Conservation (phyloP, 495 filamentous ascomycete genomes). For the Melanomma pulvis-pyrius region DNA sequence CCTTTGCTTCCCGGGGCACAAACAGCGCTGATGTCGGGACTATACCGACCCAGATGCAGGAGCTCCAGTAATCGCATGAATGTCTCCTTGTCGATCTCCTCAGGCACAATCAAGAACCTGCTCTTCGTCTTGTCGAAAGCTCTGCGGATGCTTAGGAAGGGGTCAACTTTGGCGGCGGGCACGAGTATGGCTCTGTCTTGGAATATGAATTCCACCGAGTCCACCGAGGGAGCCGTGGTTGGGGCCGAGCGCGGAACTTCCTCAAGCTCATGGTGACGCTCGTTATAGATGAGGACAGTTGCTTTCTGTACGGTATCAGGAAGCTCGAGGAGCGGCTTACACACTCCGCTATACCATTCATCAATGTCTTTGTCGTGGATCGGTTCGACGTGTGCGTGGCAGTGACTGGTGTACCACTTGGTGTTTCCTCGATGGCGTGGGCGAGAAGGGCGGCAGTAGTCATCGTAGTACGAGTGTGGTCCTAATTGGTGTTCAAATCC, state of each 20-base stretch:
- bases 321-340: conserved; percentile 24
- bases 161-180: conserved; percentile 10
- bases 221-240: neutral
- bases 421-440: neutral
- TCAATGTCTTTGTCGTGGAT: conserved; percentile 19
- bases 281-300: conserved; percentile 17
- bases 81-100: conserved; percentile 12
- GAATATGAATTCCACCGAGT: conserved; percentile 30
- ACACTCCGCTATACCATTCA: conserved; percentile 22
- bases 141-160: conserved; percentile 7
- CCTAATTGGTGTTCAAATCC: conserved; percentile 28
- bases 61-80: conserved; percentile 33
- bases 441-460: conserved; percentile 7
- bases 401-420: conserved; percentile 26
- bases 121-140: conserved; percentile 14
- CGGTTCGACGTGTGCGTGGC: conserved; percentile 13
- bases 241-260: conserved; percentile 19
- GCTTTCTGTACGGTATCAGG: conserved; percentile 16
- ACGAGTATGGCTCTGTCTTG: conserved; percentile 13
- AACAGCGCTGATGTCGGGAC: conserved; percentile 20
- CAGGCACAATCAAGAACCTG: conserved; percentile 19
- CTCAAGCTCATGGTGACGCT: conserved; percentile 12
- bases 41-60: conserved; percentile 23
- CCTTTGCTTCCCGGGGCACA: conserved; percentile 3
- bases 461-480: neutral